Evolutionary conservation across 805 yeast genomes (phyloP), one percentile per base, ranked within the genome.

Genomic region (Candida nonsorbophila): DNA sequence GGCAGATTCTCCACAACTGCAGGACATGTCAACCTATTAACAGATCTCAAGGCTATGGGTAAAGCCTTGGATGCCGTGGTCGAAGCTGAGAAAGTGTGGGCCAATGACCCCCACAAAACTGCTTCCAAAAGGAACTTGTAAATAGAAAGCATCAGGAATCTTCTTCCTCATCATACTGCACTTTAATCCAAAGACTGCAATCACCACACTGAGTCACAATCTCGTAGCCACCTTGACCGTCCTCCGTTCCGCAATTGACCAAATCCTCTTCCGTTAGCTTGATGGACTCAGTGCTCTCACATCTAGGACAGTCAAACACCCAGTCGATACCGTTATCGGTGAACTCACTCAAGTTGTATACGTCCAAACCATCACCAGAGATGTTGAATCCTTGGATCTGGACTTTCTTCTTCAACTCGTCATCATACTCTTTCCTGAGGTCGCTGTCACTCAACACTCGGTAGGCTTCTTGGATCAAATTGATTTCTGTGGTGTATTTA

Each of bases 141-240:
- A 18, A 18, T 10, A 18, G 7, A 8, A 18, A 7, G 7, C 20
- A 18, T 18, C 10, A 18, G 7, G 10, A 7, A 12, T 7, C 28
- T 25, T 14, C 15, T 14, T 29, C 61, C 39, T 76, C 87, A 40
- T 65, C 74, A 45, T 79, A 84, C 39, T 66, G 69, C 2, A 90
- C 87, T 28, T 76, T 75, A 15, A 90, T 55, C 95, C 96, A 90
- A 17, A 87, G 50, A 50, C 94, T 84, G 52, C 97, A 90, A 18
- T 83, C 77, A 8, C 59, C 49, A 50, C 97, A 90, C 45, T 88
- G 95, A 0, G 84, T 75, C 14, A 84, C 65, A 1, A 88, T 68
- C 38, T 80, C 82, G 39, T 64, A 79, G 10, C 61, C 61, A 1
- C 78, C 69, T 11, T 56, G 70, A 10, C 75, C 78, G 20, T 65